These are phyloP conservation scores for Leucogyrophana mollusca DNA, from an alignment of 768 basidiomycete genomes.

Conservation along the genomic window DNA sequence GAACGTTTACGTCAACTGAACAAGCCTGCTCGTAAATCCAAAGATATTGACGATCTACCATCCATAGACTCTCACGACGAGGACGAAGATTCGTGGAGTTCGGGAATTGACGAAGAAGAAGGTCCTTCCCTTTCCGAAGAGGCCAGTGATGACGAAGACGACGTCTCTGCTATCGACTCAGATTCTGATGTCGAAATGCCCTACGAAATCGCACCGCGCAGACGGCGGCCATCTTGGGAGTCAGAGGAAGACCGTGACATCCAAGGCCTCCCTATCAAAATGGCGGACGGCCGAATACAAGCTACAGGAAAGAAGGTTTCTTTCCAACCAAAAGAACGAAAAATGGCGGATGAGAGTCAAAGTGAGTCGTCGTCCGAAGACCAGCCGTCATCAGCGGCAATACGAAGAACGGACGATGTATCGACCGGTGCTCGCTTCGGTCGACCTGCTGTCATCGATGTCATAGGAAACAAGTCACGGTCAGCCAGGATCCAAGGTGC, in stretches of 20 bases:
- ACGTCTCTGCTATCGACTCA: conserved; percentile 14
- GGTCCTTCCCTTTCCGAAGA: conserved; percentile 24
- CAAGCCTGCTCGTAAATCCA: conserved; percentile 49
- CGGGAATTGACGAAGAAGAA: conserved; percentile 38
- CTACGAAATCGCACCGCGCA: conserved; percentile 66
- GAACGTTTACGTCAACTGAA: conserved; percentile 64
- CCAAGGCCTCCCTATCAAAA: conserved; percentile 80
- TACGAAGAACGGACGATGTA: conserved; percentile 58
- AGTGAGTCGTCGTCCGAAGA: conserved; percentile 36
- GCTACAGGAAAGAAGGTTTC: conserved; percentile 41
- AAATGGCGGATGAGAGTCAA: conserved; percentile 27
- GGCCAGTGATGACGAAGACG: conserved; percentile 9
- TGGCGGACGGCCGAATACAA: conserved; percentile 76
- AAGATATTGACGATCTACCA: conserved; percentile 59
- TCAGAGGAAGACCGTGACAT: conserved; percentile 49
- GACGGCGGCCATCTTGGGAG: conserved; percentile 44
- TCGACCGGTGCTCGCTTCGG: conserved; percentile 87
- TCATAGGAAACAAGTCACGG: conserved; percentile 66
- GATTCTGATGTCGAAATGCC: conserved; percentile 73
- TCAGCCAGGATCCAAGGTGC: conserved; percentile 69
- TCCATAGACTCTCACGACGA: conserved; percentile 68
- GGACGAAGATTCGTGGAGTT: conserved; percentile 51
- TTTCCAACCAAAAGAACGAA: conserved; percentile 9
- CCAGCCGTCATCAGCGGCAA: conserved; percentile 23
- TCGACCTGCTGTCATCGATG: conserved; percentile 72